Percentiles rank a stretch among this genome's conserved stretches.
Conservation (phyloP, 2,329 filamentous ascomycete genomes). For the Fonsecaea monophora region DNA sequence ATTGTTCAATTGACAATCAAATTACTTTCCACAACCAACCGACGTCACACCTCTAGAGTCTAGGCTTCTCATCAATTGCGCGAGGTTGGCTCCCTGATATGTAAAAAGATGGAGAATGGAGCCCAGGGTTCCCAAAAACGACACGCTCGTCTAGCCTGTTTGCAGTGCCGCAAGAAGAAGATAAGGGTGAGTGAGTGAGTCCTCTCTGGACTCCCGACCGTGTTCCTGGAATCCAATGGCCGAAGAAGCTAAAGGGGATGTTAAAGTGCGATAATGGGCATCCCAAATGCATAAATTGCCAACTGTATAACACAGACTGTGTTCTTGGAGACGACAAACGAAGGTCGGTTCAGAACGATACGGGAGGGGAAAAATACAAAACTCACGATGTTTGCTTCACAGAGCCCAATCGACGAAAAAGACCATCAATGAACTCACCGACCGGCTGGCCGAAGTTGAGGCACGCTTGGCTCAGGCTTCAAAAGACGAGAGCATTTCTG, state of each 20-base stretch:
- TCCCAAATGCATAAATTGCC: constrained; percentile 12
- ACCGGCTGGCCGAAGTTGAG: constrained; percentile 7
- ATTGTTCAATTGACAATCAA: neutral
- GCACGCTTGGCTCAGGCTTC: constrained; percentile 7
- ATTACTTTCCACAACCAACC: neutral
- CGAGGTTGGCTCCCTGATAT: neutral
- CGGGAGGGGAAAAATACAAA: neutral
- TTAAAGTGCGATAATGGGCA: constrained; percentile 9
- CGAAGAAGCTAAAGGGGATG: neutral
- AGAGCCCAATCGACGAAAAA: constrained; percentile 5
- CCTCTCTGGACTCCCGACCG: neutral
- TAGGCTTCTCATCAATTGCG: neutral
- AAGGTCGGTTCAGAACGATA: neutral
- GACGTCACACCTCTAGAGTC: neutral
- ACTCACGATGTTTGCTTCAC: constrained; percentile 2
- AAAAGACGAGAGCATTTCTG: neutral
- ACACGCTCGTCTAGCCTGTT: neutral
- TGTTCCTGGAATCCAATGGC: neutral
- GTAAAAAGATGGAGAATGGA: neutral
- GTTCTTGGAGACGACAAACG: constrained; percentile 19
- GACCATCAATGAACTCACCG: constrained; percentile 5
- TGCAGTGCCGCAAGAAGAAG: constrained; percentile 3
- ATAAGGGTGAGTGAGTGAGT: neutral
- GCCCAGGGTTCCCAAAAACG: neutral
- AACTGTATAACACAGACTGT: constrained; percentile 1